Base-by-base conservation (phyloP, 345 rosid genomes). In the Brassica rapa region DNA sequence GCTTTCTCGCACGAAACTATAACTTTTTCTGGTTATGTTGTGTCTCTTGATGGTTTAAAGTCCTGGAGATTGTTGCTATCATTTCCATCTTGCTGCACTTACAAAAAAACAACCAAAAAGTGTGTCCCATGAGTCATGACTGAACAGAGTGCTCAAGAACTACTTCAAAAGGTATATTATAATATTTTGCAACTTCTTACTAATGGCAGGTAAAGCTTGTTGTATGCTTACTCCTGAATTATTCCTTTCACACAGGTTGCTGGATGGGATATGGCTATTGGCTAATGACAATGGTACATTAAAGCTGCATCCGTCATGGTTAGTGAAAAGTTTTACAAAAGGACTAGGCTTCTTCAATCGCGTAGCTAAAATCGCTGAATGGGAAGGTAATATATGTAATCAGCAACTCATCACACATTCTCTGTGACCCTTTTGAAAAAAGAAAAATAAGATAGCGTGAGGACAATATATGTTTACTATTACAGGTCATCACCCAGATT, bases 71-170 rank as follows among this genome's bases (percentile, higher is more conserved):
- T 29, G 32, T 65, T 55, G 51, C 16, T 64, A 55, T 46, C 66
- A 10, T 60, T 41, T 75, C 53, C 57, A 19, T 57, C 37, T 16
- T 24, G 62, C 24, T 53, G 59, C 46, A 33, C 29, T 39, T 56
- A 43, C 21, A 25, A 19, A 55, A 55, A 27, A 27, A 27, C 71
- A 91, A 87, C 85, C 71, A 91, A 88, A 86, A 92, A 91, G 87
- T 94, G 97, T 74, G 91, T 89, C 66, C 97, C 98, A 74, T 94
- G 98, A 81, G 80, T 98, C 63, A 92, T 94, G 98, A 85, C 90
- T 19, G 89, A 89, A 85, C 87, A 88, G 80, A 85, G 77, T 80
- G 98, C 98, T 64, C 77, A 70, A 66, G 76, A 73, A 25, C 79
- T 89, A 51, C 79, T 92, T 66, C 41, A 89, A 41, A 87, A 87